Evolutionary conservation across 805 yeast species (phyloP).

Genomic region (Dipodascopsis uninucleata): DNA sequence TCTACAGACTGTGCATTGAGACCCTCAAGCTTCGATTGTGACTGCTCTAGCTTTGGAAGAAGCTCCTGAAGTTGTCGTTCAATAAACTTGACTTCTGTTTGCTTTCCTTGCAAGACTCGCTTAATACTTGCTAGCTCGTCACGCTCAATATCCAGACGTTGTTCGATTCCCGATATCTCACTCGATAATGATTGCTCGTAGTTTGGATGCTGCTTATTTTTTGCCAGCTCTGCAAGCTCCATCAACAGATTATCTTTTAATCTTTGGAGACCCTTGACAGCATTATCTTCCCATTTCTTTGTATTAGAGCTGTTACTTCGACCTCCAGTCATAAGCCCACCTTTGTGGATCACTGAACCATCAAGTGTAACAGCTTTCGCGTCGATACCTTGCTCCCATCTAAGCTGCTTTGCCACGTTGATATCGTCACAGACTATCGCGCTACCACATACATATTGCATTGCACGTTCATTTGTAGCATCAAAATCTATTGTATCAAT

Average conservation of each 20-base stretch:
- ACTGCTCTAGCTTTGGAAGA: constrained; percentile 42
- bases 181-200: constrained; percentile 55
- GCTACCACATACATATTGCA: constrained; percentile 74
- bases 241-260: constrained; percentile 50
- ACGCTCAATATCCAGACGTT: constrained; percentile 34
- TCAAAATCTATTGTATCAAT: constrained; percentile 73
- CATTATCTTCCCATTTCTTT: constrained; percentile 62
- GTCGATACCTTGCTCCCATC: constrained; percentile 59
- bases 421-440: constrained; percentile 73
- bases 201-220: constrained; percentile 50
- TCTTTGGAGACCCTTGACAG: constrained; percentile 41
- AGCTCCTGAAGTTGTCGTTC: constrained; percentile 34
- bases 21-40: constrained; percentile 32
- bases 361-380: constrained; percentile 74
- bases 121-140: constrained; percentile 30
- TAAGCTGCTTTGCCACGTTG: constrained; percentile 62
- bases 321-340: constrained; percentile 95
- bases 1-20: constrained; percentile 35
- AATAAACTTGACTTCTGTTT: constrained; percentile 28
- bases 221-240: constrained; percentile 47
- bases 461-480: constrained; percentile 64
- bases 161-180: constrained; percentile 50
- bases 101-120: constrained; percentile 33
- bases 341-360: constrained; percentile 78
- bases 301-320: constrained; percentile 47